Evolutionary conservation across 208 protist species (phyloP).

Genomic region (Naegleria lovaniensis): DNA sequence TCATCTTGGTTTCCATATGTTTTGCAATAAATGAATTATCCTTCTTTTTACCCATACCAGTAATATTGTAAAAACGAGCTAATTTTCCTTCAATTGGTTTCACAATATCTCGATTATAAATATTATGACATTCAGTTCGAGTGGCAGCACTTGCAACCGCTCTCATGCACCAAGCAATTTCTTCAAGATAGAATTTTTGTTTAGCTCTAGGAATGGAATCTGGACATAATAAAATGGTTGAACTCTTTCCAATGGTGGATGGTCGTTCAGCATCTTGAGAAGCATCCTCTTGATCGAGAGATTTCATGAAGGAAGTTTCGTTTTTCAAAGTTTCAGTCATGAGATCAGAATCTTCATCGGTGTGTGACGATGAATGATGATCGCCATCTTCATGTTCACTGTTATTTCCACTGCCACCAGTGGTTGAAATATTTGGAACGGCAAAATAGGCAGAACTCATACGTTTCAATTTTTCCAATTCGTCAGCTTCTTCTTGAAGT

Average conservation of each 20-base stretch:
- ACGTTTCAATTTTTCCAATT: neutral
- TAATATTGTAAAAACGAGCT: neutral
- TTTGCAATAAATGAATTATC: neutral
- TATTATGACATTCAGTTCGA: neutral
- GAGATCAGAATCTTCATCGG: neutral
- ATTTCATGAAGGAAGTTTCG: neutral
- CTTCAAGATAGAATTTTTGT: neutral
- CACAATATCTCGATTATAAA: neutral
- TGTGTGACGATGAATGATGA: neutral
- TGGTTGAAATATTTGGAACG: neutral
- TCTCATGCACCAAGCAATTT: slow-evolving; percentile 16
- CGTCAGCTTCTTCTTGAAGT: neutral
- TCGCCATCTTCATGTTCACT: neutral
- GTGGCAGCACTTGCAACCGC: neutral
- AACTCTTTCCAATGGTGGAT: neutral
- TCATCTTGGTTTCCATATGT: neutral
- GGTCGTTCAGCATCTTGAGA: neutral
- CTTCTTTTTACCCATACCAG: slow-evolving; percentile 1
- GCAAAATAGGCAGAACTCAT: neutral
- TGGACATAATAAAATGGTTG: neutral
- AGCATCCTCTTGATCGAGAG: neutral
- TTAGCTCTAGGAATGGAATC: neutral
- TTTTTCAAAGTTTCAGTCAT: neutral
- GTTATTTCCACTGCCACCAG: neutral
- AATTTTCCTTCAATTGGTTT: neutral